Base-by-base conservation (phyloP, 768 basidiomycete species). In the Naematelia aurantialba region DNA sequence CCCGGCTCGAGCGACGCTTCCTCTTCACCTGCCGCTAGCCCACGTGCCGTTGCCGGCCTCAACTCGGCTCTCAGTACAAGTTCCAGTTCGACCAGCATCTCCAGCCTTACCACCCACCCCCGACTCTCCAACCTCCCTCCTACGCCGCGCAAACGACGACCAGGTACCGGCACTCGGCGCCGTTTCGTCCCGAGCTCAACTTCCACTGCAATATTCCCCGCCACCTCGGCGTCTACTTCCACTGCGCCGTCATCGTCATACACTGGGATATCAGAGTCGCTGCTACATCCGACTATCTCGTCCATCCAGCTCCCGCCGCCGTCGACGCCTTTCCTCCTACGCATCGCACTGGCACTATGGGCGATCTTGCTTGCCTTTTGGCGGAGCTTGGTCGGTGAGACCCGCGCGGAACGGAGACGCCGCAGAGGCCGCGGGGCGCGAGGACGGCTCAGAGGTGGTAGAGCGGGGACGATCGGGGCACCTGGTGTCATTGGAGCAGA, bases 351-450 rank as follows among this genome's bases (percentile, higher is more conserved):
- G n/a, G 69, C 61, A 2, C 59, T 73, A 52, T 73, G 72, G 72
- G 67, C 69, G 3, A 69, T 73, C n/a, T 50, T 73, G 5, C 31
- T 73, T 2, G 45, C 65, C 0, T 70, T 73, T 46, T 73, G 72
- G 72, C 34, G 55, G 26, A 67, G 65, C 47, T 52, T 73, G 13
- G 72, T 73, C 3, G 72, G 72, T n/a, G 66, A 73, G 60, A 73
- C 67, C 1, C 27, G 72, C 34, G 67, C 70, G 12, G 68, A 66
- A 25, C 39, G 63, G 24, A 57, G 39, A 26, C 30, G 30, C 22
- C 54, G 54, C 14, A 29, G 48, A 24, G 8, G 34, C 17, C 34
- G 34, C 17, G 34, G 34, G 17, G 34, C 8, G 8, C 8, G 34
- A 39, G 34, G 34, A 17, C 8, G 34, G 17, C 8, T 39, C 8